These are phyloP conservation scores for Trifolium fragiferum DNA, from an alignment of 306 rosid genomes.

Conservation along the genomic window DNA sequence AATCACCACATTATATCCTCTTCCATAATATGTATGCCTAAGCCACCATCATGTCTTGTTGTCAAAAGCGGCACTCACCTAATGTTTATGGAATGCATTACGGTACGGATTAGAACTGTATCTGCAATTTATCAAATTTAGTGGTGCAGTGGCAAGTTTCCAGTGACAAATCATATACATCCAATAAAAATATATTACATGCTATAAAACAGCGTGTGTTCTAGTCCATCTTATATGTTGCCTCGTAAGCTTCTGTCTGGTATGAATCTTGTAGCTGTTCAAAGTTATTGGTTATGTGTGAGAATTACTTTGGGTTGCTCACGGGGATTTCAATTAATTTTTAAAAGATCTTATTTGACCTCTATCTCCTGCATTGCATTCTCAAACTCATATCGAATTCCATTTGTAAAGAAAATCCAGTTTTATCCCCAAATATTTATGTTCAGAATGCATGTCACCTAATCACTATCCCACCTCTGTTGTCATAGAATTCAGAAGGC, in stretches of 20 bases:
- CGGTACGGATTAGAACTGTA: background rate
- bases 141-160: background rate
- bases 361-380: slow-evolving; percentile 7
- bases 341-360: slow-evolving; percentile 7
- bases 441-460: slow-evolving; percentile 19
- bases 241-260: background rate
- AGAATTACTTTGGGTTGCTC: background rate
- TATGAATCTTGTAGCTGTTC: background rate
- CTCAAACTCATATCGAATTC: background rate
- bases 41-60: background rate
- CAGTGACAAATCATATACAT: background rate
- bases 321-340: background rate
- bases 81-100: background rate
- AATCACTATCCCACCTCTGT: slow-evolving; percentile 15
- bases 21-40: slow-evolving; percentile 2
- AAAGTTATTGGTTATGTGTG: slow-evolving; percentile 15
- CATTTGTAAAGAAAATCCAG: background rate
- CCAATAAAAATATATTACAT: background rate
- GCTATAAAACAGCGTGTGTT: background rate
- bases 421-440: background rate
- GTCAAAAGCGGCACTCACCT: background rate
- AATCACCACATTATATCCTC: background rate
- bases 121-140: background rate
- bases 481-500: slow-evolving; percentile 7
- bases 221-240: background rate